These are phyloP conservation scores for Lactarius vividus DNA, from an alignment of 768 basidiomycete species.

Conservation along the genomic window DNA sequence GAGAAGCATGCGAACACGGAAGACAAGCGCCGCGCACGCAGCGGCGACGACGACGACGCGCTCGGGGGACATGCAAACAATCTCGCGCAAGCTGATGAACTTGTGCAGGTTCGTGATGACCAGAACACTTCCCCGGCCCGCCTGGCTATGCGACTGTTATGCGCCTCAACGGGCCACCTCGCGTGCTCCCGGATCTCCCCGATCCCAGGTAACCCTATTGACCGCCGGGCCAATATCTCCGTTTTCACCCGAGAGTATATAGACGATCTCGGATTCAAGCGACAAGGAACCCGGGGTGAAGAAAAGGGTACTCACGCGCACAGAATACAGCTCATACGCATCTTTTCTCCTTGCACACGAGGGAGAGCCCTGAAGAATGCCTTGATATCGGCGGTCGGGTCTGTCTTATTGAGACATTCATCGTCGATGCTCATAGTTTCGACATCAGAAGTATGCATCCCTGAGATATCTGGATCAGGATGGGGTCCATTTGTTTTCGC, in stretches of 20 bases:
- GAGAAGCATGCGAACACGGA: too few relatives aligned
- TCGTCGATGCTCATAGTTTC: too few relatives aligned
- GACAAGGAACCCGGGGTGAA: too few relatives aligned
- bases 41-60: slow-evolving; percentile 3
- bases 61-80: slow-evolving; percentile 28
- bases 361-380: not conserved
- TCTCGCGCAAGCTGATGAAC: slow-evolving; percentile 33
- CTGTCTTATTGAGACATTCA: not conserved
- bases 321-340: not conserved
- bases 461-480: too few relatives aligned
- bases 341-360: not conserved
- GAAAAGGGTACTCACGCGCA: not conserved
- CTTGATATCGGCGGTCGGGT: not conserved
- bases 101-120: slow-evolving; percentile 45
- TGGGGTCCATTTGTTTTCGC: too few relatives aligned
- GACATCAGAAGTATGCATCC: too few relatives aligned
- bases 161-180: slow-evolving; percentile 52
- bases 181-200: slow-evolving; percentile 48
- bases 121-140: slow-evolving; percentile 49
- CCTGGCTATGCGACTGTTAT: slow-evolving; percentile 44
- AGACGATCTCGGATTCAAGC: too few relatives aligned
- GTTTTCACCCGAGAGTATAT: too few relatives aligned
- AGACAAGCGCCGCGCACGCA: slow-evolving; percentile 26
- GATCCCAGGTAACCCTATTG: too few relatives aligned
- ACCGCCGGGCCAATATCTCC: too few relatives aligned